Conservation (phyloP, 148 eudicot species). For the Camellia sinensis region DNA sequence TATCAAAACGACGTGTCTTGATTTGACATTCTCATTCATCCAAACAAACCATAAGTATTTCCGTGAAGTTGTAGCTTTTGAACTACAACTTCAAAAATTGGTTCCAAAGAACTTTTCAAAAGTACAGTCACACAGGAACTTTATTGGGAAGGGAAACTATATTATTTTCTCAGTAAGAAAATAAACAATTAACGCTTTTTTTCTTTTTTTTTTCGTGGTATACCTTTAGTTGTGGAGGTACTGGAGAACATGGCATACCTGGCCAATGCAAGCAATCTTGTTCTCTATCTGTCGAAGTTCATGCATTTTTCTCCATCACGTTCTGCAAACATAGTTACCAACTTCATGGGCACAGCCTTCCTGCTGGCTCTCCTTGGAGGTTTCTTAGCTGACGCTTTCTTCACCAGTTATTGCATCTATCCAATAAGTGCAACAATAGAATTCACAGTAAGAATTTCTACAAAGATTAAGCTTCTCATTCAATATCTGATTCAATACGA, state of each 20-base stretch:
- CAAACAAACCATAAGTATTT: too few species aligned
- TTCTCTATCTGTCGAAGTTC: constrained; percentile 55
- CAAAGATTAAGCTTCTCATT: background rate
- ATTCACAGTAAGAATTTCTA: constrained; percentile 49
- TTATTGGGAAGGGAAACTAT: background rate
- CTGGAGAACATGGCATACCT: constrained; percentile 83
- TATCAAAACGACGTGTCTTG: too few species aligned
- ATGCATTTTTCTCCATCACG: constrained; percentile 78
- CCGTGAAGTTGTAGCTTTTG: too few species aligned
- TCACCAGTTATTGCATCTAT: constrained; percentile 64
- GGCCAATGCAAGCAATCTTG: constrained; percentile 91
- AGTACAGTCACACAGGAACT: background rate
- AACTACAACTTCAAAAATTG: background rate
- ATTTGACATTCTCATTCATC: too few species aligned
- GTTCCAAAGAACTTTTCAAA: background rate
- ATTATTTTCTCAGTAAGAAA: background rate
- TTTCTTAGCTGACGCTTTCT: constrained; percentile 75
- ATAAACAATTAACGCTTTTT: too few species aligned
- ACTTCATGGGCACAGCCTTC: constrained; percentile 93
- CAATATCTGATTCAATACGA: background rate
- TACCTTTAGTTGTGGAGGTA: constrained; percentile 61
- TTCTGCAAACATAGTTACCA: constrained; percentile 76
- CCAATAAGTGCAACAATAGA: constrained; percentile 64
- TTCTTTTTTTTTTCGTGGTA: background rate
- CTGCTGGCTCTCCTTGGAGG: constrained; percentile 89